phyloP scores from a whole-genome alignment of 345 rosid species.

The Passiflora organensis region DNA sequence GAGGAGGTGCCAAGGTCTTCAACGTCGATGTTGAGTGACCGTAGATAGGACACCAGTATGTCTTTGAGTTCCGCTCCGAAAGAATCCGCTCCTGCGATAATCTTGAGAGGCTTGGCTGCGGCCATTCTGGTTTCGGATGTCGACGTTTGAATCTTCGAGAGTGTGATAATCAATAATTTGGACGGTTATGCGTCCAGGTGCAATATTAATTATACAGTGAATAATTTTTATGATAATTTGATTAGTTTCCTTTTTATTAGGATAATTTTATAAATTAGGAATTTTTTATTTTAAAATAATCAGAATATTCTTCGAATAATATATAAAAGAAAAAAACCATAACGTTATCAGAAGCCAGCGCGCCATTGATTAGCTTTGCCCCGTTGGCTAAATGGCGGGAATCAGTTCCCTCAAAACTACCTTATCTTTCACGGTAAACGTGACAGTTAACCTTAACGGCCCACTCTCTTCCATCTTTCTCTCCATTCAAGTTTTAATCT shows the following conservation, averaged over 20 bases:
- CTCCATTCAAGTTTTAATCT: not conserved
- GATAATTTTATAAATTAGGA: no score
- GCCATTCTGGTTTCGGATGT: slow-evolving; percentile 11
- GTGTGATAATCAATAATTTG: no score
- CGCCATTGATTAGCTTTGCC: no score
- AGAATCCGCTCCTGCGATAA: slow-evolving; percentile 67
- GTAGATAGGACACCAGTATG: slow-evolving; percentile 58
- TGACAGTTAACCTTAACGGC: not conserved
- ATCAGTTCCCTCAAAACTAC: slow-evolving; percentile 15
- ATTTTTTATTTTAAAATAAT: no score
- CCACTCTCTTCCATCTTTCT: not conserved
- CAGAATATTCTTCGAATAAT: no score
- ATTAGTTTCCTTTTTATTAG: no score
- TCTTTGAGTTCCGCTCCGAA: slow-evolving; percentile 65
- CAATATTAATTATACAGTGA: no score
- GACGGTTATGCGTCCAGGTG: no score
- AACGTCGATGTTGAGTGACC: slow-evolving; percentile 66
- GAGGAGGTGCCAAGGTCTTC: slow-evolving; percentile 76
- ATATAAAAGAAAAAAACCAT: no score
- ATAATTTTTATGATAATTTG: no score
- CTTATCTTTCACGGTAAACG: not conserved
- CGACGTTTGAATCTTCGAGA: no score
- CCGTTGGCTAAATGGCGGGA: slow-evolving; percentile 51
- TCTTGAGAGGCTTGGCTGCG: slow-evolving; percentile 26
- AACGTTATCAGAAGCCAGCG: no score